Conservation (phyloP, 192 early-diverging fungal species). For the Coemansia sp. region DNA sequence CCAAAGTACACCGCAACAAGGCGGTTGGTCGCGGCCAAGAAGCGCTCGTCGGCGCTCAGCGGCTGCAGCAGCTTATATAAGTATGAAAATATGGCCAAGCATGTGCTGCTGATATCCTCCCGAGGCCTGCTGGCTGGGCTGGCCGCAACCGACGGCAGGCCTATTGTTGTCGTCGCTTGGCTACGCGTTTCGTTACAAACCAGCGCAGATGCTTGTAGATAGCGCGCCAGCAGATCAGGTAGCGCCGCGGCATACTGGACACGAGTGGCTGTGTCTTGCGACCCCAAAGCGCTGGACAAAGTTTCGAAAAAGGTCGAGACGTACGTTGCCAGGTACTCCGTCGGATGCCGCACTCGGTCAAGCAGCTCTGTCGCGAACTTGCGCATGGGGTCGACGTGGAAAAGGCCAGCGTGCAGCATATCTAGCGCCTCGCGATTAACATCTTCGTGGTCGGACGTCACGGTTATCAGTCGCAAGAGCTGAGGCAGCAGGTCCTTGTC, state of each 20-base stretch:
- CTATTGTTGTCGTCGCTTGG: slow-evolving; percentile 25
- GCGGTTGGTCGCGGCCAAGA: slow-evolving; percentile 21
- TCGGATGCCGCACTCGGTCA: not conserved
- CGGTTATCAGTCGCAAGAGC: slow-evolving; percentile 14
- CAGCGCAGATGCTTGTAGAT: slow-evolving; percentile 33
- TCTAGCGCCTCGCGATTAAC: slow-evolving; percentile 14
- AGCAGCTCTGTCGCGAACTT: slow-evolving; percentile 13
- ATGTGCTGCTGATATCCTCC: slow-evolving; percentile 18
- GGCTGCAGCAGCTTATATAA: slow-evolving; percentile 17
- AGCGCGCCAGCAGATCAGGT: slow-evolving; percentile 29
- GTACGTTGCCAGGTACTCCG: slow-evolving; percentile 20
- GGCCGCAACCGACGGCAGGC: slow-evolving; percentile 31
- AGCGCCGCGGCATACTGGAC: slow-evolving; percentile 24
- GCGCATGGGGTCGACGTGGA: slow-evolving; percentile 31
- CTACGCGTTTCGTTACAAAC: slow-evolving; percentile 35
- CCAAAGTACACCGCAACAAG: slow-evolving; percentile 22
- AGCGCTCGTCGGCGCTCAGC: slow-evolving; percentile 7
- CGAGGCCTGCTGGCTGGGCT: slow-evolving; percentile 17
- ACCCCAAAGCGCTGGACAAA: slow-evolving; percentile 5
- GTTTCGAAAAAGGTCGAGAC: slow-evolving; percentile 13
- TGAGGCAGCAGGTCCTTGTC: slow-evolving; percentile 25
- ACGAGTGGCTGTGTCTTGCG: slow-evolving; percentile 2
- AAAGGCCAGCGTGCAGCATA: slow-evolving; percentile 36
- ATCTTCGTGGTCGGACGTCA: not conserved
- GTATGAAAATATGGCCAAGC: slow-evolving; percentile 34